Base-by-base conservation (phyloP, 768 basidiomycete species). In the Kwoniella botswanensis region DNA sequence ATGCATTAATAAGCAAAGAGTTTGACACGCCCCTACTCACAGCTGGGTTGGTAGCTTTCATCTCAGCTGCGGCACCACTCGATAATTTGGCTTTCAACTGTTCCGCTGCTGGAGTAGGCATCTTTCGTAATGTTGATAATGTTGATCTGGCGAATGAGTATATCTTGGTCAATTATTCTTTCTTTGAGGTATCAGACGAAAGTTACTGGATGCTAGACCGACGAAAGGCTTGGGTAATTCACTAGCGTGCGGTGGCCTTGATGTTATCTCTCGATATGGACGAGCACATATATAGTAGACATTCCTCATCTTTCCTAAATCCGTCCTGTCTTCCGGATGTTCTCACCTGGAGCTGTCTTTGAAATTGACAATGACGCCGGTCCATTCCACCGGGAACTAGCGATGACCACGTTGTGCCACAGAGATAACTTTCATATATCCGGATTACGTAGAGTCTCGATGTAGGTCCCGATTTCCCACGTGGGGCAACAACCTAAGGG, bases 41-140 rank as follows among this genome's bases (percentile, higher is more conserved):
- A 58, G 35, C 46, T n/a, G 67, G 67, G 35, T 61, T 68, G 18
- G 59, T 29, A 13, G 59, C 44, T 41, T 59, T 59, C 50, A 68
- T 61, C 9, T 68, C 58, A 6, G 59, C 26, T 4, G 57, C 58
- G 9, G 24, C 67, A 10, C 57, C 17, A 59, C 57, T 41, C 18
- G 35, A 21, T 17, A 54, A 55, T 12, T 54, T 68, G 21, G 67
- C 58, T 56, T 68, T 68, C 52, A 68, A 35, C 24, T 63, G 41
- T 13, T 68, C 67, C 22, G 42, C 24, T 11, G 60, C 54, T 55
- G 67, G 67, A 17, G 60, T 26, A 42, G 67, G 67, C 42, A 62
- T 59, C 53, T 52, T 68, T 18, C 42, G 46, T 54, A 52, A 41
- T 22, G 24, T 18, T n/a, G 21, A n/a, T 43, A 43, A 61, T 26